A percentile compares a stretch with the other conserved stretches of the same genome.
These are phyloP conservation scores for Lippia alba DNA, from an alignment of 305 asterid genomes.

Conservation along the genomic window DNA sequence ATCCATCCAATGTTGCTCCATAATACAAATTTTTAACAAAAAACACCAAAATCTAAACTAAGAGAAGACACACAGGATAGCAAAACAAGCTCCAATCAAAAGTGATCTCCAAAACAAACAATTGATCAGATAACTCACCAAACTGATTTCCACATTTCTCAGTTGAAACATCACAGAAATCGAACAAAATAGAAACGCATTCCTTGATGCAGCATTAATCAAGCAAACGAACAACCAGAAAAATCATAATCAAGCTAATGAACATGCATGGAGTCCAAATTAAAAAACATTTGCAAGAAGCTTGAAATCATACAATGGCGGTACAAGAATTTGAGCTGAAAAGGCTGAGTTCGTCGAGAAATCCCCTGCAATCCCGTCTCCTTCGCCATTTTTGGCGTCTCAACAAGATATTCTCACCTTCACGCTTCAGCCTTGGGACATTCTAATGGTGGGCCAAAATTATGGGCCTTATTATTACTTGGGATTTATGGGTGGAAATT, in stretches of 20 bases:
- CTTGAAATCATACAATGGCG: neutral
- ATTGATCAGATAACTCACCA: neutral
- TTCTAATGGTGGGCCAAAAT: no score
- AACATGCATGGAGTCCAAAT: neutral
- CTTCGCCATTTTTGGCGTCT: neutral
- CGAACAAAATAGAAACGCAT: neutral
- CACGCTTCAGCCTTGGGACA: no score
- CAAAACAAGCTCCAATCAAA: neutral
- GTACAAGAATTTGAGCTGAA: neutral
- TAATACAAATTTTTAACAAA: neutral
- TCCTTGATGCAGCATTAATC: neutral
- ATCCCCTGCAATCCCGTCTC: neutral
- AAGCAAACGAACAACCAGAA: neutral
- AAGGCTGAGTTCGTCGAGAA: neutral
- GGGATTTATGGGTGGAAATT: no score
- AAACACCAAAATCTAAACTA: neutral
- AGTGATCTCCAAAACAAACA: neutral
- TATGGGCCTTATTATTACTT: no score
- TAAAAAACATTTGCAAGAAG: neutral
- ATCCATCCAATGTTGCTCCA: neutral
- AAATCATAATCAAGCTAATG: neutral
- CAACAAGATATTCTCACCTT: neutral
- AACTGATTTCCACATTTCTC: no score
- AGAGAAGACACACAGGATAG: neutral
- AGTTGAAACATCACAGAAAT: neutral